Evolutionary conservation across 202 grass and related monocot genomes (phyloP), one percentile per base, ranked within the genome.

Genomic region (Brachypodium distachyon): DNA sequence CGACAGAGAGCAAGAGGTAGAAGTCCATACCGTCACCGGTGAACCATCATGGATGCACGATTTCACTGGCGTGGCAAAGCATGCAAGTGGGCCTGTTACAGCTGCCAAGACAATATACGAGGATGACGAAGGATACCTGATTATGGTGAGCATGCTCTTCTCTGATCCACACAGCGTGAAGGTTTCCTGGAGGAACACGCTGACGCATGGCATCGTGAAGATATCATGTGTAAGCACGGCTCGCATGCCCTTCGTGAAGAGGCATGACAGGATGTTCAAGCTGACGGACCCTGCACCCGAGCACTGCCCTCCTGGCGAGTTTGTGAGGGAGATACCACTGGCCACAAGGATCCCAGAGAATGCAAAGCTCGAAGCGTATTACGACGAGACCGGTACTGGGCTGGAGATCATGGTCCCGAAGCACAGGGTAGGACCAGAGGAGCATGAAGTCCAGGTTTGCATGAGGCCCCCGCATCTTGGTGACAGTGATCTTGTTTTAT

Each of bases 391-490:
- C 44, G 90, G 90, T 31, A 83, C 90, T 32, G 76, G 79, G 44
- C 47, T 92, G 34, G 90, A 92, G 75, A 92, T 92, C 44, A 89
- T 89, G 83, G 86, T 92, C 19, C 90, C 90, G 2, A 92, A 92
- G 48, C 90, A 86, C 76, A 79, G 77, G 14, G 80, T 84, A 29
- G 90, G 83, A 32, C 86, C 86, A 3, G 90, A 92, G 82, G 90
- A 92, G 79, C 90, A 92, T 46, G 90, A 92, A 78, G 90, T 92
- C 79, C 83, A 77, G 71, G 86, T 92, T 70, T 92, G 90, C 76
- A 89, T 89, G 86, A 88, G 90, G 61, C 89, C 89, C 19, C 83
- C 86, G 1, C 90, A 89, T 43, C 83, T 92, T 34, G 90, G 86
- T 10, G 83, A 79, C 18, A 89, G 28, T 5, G 90, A 92, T 70